Evolutionary conservation across 164 flowering plant genomes (phyloP).

Genomic region (Piper longum): DNA sequence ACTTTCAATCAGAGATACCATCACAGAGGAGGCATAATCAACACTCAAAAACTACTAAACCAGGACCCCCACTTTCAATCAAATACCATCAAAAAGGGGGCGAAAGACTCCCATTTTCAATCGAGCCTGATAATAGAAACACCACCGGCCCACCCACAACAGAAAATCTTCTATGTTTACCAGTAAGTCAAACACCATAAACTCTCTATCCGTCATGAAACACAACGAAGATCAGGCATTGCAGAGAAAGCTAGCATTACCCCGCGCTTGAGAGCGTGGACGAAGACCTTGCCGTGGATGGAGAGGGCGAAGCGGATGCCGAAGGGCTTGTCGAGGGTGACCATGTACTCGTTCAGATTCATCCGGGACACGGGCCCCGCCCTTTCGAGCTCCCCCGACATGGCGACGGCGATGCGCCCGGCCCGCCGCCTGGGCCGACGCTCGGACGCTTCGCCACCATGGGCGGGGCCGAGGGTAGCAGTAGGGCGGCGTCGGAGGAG

Average conservation of each 20-base stretch:
- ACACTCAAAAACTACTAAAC: too few species aligned
- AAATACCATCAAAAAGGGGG: too few species aligned
- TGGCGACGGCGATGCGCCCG: constrained; percentile 23
- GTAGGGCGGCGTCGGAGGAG: too few species aligned
- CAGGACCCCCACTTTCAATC: too few species aligned
- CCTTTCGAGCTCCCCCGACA: constrained; percentile 15
- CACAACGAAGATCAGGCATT: not conserved
- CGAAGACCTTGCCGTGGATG: constrained; percentile 58
- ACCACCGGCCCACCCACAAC: too few species aligned
- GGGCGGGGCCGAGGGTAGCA: too few species aligned
- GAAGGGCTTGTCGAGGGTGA: constrained; percentile 73
- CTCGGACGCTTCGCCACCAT: not conserved
- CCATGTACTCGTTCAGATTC: constrained; percentile 91
- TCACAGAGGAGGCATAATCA: too few species aligned
- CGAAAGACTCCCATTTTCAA: too few species aligned
- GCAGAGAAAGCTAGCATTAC: constrained; percentile 17
- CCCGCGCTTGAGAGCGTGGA: constrained; percentile 72
- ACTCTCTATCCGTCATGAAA: not conserved
- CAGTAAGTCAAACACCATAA: too few species aligned
- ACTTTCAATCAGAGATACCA: too few species aligned
- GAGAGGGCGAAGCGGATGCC: constrained; percentile 77
- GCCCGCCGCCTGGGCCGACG: not conserved
- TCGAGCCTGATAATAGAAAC: too few species aligned
- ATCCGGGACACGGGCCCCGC: constrained; percentile 26
- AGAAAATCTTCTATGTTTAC: too few species aligned